Percentiles rank a stretch among this genome's conserved stretches.
Conservation (phyloP, 768 basidiomycete species). For the Boletus insuetus region DNA sequence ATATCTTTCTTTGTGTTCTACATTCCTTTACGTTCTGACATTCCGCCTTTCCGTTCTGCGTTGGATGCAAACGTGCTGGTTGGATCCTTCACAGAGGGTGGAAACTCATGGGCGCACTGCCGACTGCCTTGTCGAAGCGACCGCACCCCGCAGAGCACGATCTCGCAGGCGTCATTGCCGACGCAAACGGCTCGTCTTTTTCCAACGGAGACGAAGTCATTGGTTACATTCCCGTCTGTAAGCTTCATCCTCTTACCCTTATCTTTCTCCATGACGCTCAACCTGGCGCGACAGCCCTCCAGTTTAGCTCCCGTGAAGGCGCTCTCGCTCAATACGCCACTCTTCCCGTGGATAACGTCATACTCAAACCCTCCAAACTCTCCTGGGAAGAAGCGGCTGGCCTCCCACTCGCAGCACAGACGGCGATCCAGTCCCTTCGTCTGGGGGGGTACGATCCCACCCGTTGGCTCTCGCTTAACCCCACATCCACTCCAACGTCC, state of each 20-base stretch:
- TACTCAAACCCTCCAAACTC: conserved; percentile 43
- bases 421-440: conserved; percentile 57
- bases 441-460: conserved; percentile 47
- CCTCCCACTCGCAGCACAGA: conserved; percentile 53
- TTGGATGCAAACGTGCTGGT: too few species aligned
- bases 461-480: neutral
- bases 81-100: conserved; percentile 44
- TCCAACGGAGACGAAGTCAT: conserved; percentile 61
- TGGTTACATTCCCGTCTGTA: conserved; percentile 47
- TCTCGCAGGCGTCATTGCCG: conserved; percentile 59
- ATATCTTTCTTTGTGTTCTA: neutral
- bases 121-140: conserved; percentile 44
- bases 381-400: conserved; percentile 59
- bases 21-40: neutral
- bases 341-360: conserved; percentile 44
- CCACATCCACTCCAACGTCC: neutral
- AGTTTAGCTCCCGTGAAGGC: conserved; percentile 46
- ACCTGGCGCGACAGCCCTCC: conserved; percentile 16
- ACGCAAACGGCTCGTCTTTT: conserved; percentile 51
- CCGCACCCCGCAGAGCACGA: conserved; percentile 62
- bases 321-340: conserved; percentile 55
- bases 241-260: conserved; percentile 2
- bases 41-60: neutral
- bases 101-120: conserved; percentile 51
- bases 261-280: neutral